Conservation (phyloP, 371 early-diverging fungal genomes). For the Saksenaea vasiformis region DNA sequence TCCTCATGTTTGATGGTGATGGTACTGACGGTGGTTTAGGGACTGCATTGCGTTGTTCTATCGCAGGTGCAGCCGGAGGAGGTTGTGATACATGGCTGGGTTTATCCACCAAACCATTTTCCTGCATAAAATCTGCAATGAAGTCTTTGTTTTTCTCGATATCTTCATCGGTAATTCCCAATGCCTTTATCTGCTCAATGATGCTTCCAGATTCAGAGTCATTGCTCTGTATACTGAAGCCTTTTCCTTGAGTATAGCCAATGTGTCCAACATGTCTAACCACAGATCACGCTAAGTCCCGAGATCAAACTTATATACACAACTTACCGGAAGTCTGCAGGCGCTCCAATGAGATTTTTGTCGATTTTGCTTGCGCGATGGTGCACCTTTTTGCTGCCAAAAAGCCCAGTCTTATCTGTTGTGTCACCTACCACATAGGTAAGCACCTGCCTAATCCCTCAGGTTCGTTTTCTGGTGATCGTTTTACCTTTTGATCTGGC, state of each 20-base stretch:
- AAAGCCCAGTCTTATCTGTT: constrained; percentile 29
- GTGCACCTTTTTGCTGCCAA: constrained; percentile 22
- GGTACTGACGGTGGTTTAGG: constrained; percentile 1
- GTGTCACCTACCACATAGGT: constrained; percentile 29
- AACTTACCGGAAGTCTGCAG: constrained; percentile 68
- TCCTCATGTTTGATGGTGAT: not conserved
- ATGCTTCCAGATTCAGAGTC: constrained; percentile 80
- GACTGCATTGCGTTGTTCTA: not conserved
- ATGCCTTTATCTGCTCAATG: constrained; percentile 70
- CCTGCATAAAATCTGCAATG: constrained; percentile 51
- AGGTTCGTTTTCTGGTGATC: not conserved
- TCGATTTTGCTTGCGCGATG: constrained; percentile 54
- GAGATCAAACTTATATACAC: not conserved
- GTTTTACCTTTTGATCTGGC: constrained; percentile 37
- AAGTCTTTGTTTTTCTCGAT: constrained; percentile 57
- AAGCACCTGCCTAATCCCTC: constrained; percentile 19
- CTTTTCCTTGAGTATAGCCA: constrained; percentile 77
- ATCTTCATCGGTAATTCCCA: constrained; percentile 80
- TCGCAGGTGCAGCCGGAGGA: constrained; percentile 15
- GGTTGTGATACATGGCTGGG: constrained; percentile 26
- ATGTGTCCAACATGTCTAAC: constrained; percentile 75
- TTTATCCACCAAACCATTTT: constrained; percentile 29
- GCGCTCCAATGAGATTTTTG: constrained; percentile 75
- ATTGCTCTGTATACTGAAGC: constrained; percentile 79
- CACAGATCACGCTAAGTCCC: not conserved